phyloP scores from a whole-genome alignment of 2,329 filamentous ascomycete genomes.

The Colletotrichum australisinense region DNA sequence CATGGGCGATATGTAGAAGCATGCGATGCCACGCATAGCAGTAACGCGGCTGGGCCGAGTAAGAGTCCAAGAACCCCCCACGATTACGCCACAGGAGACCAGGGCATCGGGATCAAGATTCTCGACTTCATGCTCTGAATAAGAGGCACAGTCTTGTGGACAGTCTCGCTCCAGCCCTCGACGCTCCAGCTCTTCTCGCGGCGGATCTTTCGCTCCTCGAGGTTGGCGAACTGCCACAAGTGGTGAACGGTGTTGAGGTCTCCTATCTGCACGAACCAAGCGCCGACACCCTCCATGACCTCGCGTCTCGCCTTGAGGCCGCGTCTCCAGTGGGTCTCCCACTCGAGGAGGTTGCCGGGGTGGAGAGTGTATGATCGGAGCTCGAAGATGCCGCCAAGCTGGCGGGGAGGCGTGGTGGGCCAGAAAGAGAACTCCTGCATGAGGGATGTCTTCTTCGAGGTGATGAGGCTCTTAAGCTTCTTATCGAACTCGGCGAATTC shows the following conservation, averaged over 20 bases:
- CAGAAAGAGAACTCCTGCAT: conserved; percentile 99
- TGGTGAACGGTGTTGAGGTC: conserved; percentile 98
- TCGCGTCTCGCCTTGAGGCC: conserved; percentile 91
- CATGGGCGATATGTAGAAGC: background rate
- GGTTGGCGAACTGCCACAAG: conserved; percentile 97
- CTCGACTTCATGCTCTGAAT: conserved; percentile 97
- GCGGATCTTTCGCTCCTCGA: conserved; percentile 91
- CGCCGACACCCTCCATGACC: conserved; percentile 98
- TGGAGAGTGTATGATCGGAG: conserved; percentile 96
- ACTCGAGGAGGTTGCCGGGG: conserved; percentile 94
- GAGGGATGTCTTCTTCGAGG: conserved; percentile 85
- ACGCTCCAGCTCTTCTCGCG: conserved; percentile 96
- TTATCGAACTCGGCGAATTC: conserved; percentile 86
- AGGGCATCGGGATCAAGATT: conserved; percentile 93
- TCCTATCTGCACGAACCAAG: conserved; percentile 99
- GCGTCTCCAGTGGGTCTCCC: conserved; percentile 98
- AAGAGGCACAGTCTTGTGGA: conserved; percentile 97
- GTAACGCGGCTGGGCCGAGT: background rate
- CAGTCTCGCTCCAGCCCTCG: conserved; percentile 95
- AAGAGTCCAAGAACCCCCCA: background rate
- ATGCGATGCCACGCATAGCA: background rate
- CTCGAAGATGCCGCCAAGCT: conserved; percentile 94
- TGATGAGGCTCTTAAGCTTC: conserved; percentile 88
- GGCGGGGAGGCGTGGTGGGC: conserved; percentile 91
- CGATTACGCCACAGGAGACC: conserved; percentile 86